phyloP scores from a whole-genome alignment of 306 rosid species.

The Trifolium repens region DNA sequence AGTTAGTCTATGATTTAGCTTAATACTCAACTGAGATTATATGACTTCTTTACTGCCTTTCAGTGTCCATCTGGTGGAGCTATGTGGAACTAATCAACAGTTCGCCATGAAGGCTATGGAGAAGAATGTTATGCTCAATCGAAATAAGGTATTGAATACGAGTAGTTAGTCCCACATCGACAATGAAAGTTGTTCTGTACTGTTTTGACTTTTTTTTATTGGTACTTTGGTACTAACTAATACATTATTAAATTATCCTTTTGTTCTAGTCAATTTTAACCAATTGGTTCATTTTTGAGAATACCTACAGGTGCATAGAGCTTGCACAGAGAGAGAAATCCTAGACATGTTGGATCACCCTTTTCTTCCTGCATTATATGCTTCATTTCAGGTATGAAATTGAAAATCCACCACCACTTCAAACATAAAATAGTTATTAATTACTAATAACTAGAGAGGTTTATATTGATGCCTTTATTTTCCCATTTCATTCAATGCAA shows the following conservation, averaged over 20 bases:
- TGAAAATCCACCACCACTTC: not conserved
- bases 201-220: not conserved
- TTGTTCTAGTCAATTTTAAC: slow-evolving; percentile 13
- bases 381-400: slow-evolving; percentile 48
- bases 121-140: slow-evolving; percentile 81
- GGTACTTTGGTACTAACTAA: slow-evolving; percentile 7
- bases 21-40: too few relatives aligned
- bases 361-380: slow-evolving; percentile 91
- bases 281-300: not conserved
- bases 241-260: not conserved
- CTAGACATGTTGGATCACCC: slow-evolving; percentile 97
- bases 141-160: slow-evolving; percentile 70
- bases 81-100: slow-evolving; percentile 62
- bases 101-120: slow-evolving; percentile 99
- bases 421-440: not conserved
- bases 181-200: not conserved
- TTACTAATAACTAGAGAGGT: too few relatives aligned
- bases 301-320: slow-evolving; percentile 84
- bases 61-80: slow-evolving; percentile 87
- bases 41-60: slow-evolving; percentile 21
- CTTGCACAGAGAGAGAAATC: slow-evolving; percentile 94
- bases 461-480: too few relatives aligned
- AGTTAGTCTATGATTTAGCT: too few relatives aligned
- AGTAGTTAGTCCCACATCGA: not conserved
- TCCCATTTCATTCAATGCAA: not conserved